phyloP scores from a whole-genome alignment of 2,329 filamentous ascomycete species.

The Zalaria obscura region DNA sequence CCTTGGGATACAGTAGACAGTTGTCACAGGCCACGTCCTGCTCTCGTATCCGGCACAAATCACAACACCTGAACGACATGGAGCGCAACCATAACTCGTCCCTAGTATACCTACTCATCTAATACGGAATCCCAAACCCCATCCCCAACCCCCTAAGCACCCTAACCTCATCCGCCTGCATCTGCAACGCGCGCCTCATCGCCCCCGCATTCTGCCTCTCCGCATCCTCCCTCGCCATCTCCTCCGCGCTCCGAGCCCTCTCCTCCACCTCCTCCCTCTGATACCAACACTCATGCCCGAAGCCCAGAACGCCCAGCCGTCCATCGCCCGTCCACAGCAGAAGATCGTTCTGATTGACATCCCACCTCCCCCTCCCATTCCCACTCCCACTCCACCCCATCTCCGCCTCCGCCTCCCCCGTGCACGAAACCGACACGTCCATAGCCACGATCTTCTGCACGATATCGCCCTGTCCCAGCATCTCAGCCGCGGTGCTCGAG shows the following conservation, averaged over 20 bases:
- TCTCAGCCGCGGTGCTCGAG: constrained; percentile 9
- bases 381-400: too few species aligned
- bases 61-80: too few species aligned
- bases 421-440: background rate
- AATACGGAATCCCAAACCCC: constrained; percentile 4
- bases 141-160: constrained; percentile 57
- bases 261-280: constrained; percentile 29
- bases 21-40: too few species aligned
- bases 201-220: constrained; percentile 49
- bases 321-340: constrained; percentile 77
- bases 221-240: constrained; percentile 37
- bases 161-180: constrained; percentile 64
- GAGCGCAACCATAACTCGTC: too few species aligned
- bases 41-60: too few species aligned
- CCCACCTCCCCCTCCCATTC: constrained; percentile 8
- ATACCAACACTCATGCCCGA: constrained; percentile 21
- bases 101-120: too few species aligned
- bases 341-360: constrained; percentile 45
- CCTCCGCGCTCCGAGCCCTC: constrained; percentile 25
- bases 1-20: too few species aligned
- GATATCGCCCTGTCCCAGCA: constrained; percentile 45
- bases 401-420: background rate
- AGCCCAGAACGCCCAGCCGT: constrained; percentile 54
- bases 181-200: constrained; percentile 62
- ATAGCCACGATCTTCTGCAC: constrained; percentile 60